phyloP scores from a whole-genome alignment of 2,329 filamentous ascomycete genomes.

The Rhexocercosporidium sp. region DNA sequence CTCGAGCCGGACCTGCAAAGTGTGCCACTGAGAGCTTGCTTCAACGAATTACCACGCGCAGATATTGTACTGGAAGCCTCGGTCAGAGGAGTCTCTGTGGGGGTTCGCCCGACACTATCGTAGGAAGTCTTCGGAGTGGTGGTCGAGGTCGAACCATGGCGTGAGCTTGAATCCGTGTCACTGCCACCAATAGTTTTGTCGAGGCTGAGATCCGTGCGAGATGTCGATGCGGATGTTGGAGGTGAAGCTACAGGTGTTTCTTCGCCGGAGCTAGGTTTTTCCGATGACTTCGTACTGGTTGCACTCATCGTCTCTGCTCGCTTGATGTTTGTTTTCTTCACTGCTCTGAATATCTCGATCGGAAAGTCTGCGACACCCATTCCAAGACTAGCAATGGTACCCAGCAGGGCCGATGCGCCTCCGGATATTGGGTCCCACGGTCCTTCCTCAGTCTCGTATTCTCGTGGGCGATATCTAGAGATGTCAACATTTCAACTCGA shows the following conservation, averaged over 20 bases:
- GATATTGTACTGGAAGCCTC: slow-evolving; percentile 32
- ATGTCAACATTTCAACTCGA: slow-evolving; percentile 4
- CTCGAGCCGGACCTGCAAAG: slow-evolving; percentile 34
- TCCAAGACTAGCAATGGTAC: slow-evolving; percentile 79
- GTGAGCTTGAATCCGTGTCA: slow-evolving; percentile 12
- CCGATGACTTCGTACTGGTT: slow-evolving; percentile 11
- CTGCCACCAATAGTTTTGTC: slow-evolving; percentile 10
- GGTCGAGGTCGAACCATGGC: slow-evolving; percentile 17
- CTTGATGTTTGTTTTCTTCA: slow-evolving; percentile 30
- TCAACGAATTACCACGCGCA: slow-evolving; percentile 36
- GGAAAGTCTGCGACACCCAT: slow-evolving; percentile 82
- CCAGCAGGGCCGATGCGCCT: slow-evolving; percentile 77
- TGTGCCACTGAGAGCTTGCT: slow-evolving; percentile 39
- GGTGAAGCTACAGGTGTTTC: slow-evolving; percentile 24
- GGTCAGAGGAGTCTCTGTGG: slow-evolving; percentile 22
- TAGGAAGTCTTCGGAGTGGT: slow-evolving; percentile 35
- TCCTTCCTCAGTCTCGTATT: slow-evolving; percentile 80
- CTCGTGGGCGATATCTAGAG: slow-evolving; percentile 56
- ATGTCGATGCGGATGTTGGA: slow-evolving; percentile 20
- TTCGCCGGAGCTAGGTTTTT: slow-evolving; percentile 21
- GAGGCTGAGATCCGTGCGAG: slow-evolving; percentile 24
- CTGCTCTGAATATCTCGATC: slow-evolving; percentile 57
- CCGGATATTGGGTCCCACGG: slow-evolving; percentile 82
- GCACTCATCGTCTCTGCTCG: slow-evolving; percentile 22
- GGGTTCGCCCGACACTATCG: slow-evolving; percentile 33